These are phyloP conservation scores for Globisporangium cederbergense DNA, from an alignment of 352 stramenopile genomes.

Conservation along the genomic window DNA sequence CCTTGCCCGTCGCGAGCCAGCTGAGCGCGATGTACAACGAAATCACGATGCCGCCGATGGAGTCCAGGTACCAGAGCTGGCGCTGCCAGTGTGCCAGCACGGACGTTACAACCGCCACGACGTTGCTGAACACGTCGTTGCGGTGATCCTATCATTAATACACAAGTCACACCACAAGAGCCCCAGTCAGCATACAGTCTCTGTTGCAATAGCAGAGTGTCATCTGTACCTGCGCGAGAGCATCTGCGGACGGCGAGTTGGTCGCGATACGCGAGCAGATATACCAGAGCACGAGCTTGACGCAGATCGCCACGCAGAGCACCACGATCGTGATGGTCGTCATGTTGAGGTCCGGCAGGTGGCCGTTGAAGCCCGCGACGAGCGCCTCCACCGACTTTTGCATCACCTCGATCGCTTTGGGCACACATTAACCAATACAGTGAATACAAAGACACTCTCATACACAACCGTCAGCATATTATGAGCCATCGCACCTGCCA, in stretches of 20 bases:
- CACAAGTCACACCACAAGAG: too few species aligned
- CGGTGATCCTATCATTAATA: constrained; percentile 87
- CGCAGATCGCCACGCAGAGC: constrained; percentile 61
- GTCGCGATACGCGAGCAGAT: constrained; percentile 66
- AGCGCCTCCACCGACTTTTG: constrained; percentile 89
- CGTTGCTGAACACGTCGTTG: constrained; percentile 96
- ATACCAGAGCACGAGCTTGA: constrained; percentile 85
- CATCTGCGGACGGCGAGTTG: constrained; percentile 67
- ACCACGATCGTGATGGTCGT: constrained; percentile 62
- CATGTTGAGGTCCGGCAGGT: constrained; percentile 67
- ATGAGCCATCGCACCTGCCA: constrained; percentile 58
- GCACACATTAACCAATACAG: constrained; percentile 1
- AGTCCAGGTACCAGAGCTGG: constrained; percentile 93
- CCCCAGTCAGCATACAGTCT: neutral
- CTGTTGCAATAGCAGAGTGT: too few species aligned
- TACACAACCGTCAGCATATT: neutral
- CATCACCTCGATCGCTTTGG: constrained; percentile 90
- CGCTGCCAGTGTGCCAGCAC: constrained; percentile 54
- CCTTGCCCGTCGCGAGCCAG: constrained; percentile 94
- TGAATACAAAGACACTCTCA: neutral
- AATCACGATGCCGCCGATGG: constrained; percentile 93
- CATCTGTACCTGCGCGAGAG: constrained; percentile 56
- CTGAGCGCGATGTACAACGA: constrained; percentile 95
- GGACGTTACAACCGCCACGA: constrained; percentile 85
- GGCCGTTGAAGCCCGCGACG: constrained; percentile 57